phyloP scores from a whole-genome alignment of 1,284 basidiomycete genomes.

The Afroboletus lepidellus region DNA sequence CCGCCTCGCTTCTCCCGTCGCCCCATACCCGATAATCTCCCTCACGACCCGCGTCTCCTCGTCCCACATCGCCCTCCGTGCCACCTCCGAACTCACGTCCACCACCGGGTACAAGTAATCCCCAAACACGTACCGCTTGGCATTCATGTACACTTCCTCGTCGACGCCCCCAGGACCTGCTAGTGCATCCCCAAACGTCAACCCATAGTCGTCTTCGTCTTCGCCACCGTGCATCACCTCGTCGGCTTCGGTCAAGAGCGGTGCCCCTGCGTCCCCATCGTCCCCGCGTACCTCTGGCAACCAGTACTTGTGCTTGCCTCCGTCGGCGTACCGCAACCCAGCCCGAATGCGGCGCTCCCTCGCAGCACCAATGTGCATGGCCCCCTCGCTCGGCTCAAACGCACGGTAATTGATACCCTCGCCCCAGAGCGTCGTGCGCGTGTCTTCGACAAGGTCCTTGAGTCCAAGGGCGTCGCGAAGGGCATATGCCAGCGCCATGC shows the following conservation, averaged over 20 bases:
- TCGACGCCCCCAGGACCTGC: slow-evolving; percentile 61
- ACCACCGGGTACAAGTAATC: slow-evolving; percentile 92
- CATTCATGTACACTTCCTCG: slow-evolving; percentile 69
- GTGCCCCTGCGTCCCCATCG: slow-evolving; percentile 68
- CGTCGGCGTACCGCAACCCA: slow-evolving; percentile 86
- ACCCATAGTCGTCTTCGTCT: slow-evolving; percentile 45
- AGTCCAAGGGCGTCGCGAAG: slow-evolving; percentile 85
- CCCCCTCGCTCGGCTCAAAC: slow-evolving; percentile 93
- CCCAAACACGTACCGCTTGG: slow-evolving; percentile 79
- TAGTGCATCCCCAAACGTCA: slow-evolving; percentile 44
- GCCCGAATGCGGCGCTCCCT: slow-evolving; percentile 83
- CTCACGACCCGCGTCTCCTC: slow-evolving; percentile 30
- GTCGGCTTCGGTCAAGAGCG: slow-evolving; percentile 69
- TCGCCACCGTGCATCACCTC: slow-evolving; percentile 56
- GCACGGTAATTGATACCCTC: slow-evolving; percentile 93
- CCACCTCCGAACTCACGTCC: slow-evolving; percentile 78
- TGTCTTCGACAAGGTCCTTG: slow-evolving; percentile 87
- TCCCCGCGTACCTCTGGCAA: slow-evolving; percentile 58
- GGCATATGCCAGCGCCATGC: slow-evolving; percentile 86
- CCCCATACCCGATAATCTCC: slow-evolving; percentile 31
- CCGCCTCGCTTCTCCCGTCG: slow-evolving; percentile 20
- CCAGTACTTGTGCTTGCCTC: slow-evolving; percentile 91
- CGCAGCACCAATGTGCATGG: slow-evolving; percentile 84
- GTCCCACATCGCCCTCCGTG: slow-evolving; percentile 63
- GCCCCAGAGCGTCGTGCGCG: slow-evolving; percentile 80